Base-by-base conservation (phyloP, 108 stramenopile species). In the Fistulifera pelliculosa region DNA sequence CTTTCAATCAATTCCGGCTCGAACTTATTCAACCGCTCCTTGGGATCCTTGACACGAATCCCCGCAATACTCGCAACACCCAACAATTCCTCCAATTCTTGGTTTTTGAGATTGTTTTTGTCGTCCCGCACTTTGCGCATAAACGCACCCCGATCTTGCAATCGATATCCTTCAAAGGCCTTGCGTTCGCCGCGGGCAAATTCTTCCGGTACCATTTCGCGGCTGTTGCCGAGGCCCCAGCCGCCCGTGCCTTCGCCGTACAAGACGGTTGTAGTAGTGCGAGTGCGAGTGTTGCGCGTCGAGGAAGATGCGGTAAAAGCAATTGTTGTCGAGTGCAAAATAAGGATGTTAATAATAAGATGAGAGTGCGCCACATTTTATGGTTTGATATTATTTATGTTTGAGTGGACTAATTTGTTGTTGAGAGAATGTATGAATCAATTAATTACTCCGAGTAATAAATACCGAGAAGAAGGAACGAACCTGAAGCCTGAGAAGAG, bases 61-160 rank as follows among this genome's bases (percentile, higher is more conserved):
- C 74, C 74, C 19, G 74, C 74, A 58, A 70, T 59, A 38, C 47
- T 42, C 26, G 74, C 74, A 2, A 76, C 74, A 12, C 69, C 74
- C 58, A 76, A 22, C 39, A 76, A 50, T 57, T 76, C 74, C 21
- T 61, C 64, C 41, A 70, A 41, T 44, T 65, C 69, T 31, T 53
- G 25, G 11, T 66, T 54, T 41, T 58, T 47, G 42, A 70, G 39
- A 15, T 51, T 16, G 5, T 61, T 39, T 22, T 56, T 54, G 15
- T 70, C 74, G 19, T 63, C 27, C 35, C 59, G 21, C 27, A 76
- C 56, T 52, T 76, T 55, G 11, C 53, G 54, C 47, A 71, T 59
- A 47, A 76, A 76, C 21, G 70, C 74, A 50, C 74, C 69, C 4
- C 69, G 69, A 38, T 66, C 65, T 12, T 28, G 40, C 54, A 67